These are phyloP conservation scores for Rhizopogon roseolus DNA, from an alignment of 768 basidiomycete species.

Conservation along the genomic window DNA sequence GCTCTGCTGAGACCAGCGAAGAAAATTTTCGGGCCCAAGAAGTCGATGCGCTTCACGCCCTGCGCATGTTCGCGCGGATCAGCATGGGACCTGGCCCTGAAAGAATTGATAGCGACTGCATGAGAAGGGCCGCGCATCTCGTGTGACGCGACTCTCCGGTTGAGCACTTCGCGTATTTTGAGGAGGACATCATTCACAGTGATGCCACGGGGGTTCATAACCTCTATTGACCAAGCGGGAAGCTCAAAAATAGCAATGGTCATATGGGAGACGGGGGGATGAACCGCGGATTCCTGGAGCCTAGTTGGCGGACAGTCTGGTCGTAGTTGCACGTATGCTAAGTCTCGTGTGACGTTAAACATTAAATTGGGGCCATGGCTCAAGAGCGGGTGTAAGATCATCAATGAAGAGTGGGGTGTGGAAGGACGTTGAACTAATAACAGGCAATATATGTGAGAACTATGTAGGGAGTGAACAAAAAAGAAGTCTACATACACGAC, in stretches of 20 bases:
- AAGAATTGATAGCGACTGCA: constrained; percentile 25
- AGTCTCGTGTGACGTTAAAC: constrained; percentile 23
- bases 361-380: constrained; percentile 10
- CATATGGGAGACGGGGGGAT: constrained; percentile 14
- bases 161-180: constrained; percentile 21
- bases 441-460: background rate
- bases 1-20: constrained; percentile 28
- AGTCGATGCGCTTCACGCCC: constrained; percentile 36
- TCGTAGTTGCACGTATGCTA: constrained; percentile 17
- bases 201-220: constrained; percentile 20
- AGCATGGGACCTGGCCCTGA: constrained; percentile 21
- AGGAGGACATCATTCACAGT: constrained; percentile 24
- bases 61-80: constrained; percentile 32
- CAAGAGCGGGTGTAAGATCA: constrained; percentile 24
- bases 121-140: constrained; percentile 11
- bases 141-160: constrained; percentile 17
- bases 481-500: constrained; percentile 15
- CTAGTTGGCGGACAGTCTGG: constrained; percentile 12
- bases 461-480: background rate
- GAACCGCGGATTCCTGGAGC: constrained; percentile 18
- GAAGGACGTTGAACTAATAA: constrained; percentile 6
- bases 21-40: constrained; percentile 25
- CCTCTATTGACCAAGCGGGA: constrained; percentile 26
- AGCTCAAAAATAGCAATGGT: constrained; percentile 17
- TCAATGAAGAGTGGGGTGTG: constrained; percentile 2